Percentiles rank a stretch among this genome's conserved stretches.
Conservation (phyloP, 345 rosid genomes). For the Physaria fendleri region DNA sequence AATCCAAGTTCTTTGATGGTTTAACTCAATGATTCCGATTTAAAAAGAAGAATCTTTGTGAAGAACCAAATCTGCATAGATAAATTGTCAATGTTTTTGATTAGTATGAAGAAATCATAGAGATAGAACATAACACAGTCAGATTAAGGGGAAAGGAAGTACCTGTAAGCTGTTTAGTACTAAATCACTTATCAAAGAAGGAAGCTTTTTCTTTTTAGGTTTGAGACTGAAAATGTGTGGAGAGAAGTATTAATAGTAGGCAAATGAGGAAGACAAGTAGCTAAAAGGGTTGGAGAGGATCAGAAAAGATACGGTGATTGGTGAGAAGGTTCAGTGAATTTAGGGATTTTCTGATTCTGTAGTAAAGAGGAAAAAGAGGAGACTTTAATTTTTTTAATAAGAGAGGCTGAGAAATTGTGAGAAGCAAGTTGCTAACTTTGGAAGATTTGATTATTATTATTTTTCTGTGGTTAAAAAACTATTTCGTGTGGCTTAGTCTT, state of each 20-base stretch:
- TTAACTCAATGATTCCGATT: constrained; percentile 6
- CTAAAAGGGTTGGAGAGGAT: constrained; percentile 5
- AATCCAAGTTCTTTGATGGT: background rate
- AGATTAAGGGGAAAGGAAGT: background rate
- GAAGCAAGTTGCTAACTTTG: constrained; percentile 30
- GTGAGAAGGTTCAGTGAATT: constrained; percentile 31
- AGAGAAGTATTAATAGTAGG: background rate
- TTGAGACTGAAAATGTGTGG: background rate
- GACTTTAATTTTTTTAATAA: background rate
- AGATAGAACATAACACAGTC: background rate
- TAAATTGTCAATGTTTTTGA: background rate
- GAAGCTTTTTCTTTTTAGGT: background rate
- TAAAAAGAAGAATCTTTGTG: background rate
- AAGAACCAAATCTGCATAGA: background rate
- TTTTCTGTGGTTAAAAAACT: background rate
- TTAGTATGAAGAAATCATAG: background rate
- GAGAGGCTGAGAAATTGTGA: constrained; percentile 13
- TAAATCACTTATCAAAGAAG: background rate
- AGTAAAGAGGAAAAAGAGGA: background rate
- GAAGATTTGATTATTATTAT: constrained; percentile 24
- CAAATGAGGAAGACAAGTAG: constrained; percentile 6
- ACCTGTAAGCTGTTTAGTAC: constrained; percentile 1
- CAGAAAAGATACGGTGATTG: constrained; percentile 15
- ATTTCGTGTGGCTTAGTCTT: constrained; percentile 21
- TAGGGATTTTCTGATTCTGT: constrained; percentile 18